Percentiles rank a stretch among this genome's conserved stretches.
Conservation (phyloP, 768 basidiomycete species). For the Artomyces pyxidatus region DNA sequence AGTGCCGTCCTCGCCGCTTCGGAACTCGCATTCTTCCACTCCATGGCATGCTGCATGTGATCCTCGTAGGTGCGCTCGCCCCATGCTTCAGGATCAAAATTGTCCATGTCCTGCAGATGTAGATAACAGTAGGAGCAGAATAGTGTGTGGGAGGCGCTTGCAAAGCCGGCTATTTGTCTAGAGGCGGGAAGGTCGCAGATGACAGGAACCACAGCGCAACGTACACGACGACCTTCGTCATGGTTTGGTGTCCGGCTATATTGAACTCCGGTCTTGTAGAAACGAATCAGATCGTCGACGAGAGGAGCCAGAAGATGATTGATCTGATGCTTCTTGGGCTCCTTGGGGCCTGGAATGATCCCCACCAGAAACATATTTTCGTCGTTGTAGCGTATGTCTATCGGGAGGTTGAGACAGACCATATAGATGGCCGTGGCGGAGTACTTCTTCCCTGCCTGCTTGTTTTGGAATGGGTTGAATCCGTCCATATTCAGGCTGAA, state of each 20-base stretch:
- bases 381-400: conserved; percentile 25
- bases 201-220: not conserved
- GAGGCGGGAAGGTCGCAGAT: not conserved
- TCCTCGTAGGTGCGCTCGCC: not conserved
- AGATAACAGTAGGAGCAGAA: not conserved
- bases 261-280: conserved; percentile 29
- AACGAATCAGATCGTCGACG: conserved; percentile 25
- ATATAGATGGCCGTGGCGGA: conserved; percentile 24
- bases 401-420: conserved; percentile 29
- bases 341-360: conserved; percentile 32
- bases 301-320: conserved; percentile 31
- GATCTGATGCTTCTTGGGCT: conserved; percentile 24
- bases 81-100: not conserved
- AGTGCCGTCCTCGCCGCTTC: not conserved
- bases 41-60: conserved; percentile 3
- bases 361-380: conserved; percentile 13
- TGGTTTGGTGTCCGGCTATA: conserved; percentile 17
- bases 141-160: not conserved
- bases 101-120: not conserved
- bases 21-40: conserved; percentile 14
- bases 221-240: not conserved
- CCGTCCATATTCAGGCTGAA: conserved; percentile 27
- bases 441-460: conserved; percentile 19
- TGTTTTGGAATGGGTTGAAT: conserved; percentile 28
- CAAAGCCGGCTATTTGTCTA: not conserved